Percentiles rank a stretch among this genome's conserved stretches.
Conservation (phyloP, 1,139 yeast genomes). For the Suhomyces choctaworum region DNA sequence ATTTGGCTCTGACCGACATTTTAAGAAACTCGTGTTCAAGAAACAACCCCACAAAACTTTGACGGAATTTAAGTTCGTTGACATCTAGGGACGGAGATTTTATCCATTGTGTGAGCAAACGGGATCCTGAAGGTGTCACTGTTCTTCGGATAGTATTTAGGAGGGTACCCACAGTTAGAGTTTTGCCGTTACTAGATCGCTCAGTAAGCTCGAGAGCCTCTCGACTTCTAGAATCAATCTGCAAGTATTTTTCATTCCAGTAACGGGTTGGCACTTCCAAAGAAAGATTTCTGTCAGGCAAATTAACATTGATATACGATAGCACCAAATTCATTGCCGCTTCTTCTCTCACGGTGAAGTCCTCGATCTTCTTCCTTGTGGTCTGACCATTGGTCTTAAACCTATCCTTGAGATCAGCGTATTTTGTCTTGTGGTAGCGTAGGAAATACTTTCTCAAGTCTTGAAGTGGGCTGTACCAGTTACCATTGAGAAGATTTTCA, state of each 20-base stretch:
- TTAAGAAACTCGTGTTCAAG: slow-evolving; percentile 39
- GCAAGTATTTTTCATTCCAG: slow-evolving; percentile 55
- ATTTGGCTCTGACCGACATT: slow-evolving; percentile 24
- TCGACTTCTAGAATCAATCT: slow-evolving; percentile 80
- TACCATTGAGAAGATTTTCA: slow-evolving; percentile 39
- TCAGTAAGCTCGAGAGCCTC: slow-evolving; percentile 73
- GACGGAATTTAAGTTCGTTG: slow-evolving; percentile 58
- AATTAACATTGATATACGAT: slow-evolving; percentile 41
- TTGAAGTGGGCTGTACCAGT: slow-evolving; percentile 59
- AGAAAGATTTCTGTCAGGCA: slow-evolving; percentile 41
- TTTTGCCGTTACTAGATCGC: slow-evolving; percentile 54
- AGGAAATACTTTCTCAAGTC: slow-evolving; percentile 64
- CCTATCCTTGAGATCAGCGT: slow-evolving; percentile 34
- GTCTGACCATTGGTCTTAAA: slow-evolving; percentile 53
- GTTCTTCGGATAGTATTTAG: slow-evolving; percentile 69
- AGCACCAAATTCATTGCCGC: slow-evolving; percentile 48
- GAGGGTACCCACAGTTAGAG: slow-evolving; percentile 65
- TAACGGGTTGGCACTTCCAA: slow-evolving; percentile 41
- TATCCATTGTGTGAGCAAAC: slow-evolving; percentile 78
- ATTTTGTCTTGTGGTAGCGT: slow-evolving; percentile 47
- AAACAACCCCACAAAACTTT: slow-evolving; percentile 59
- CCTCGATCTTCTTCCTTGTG: slow-evolving; percentile 55
- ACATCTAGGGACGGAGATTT: slow-evolving; percentile 73
- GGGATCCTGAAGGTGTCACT: slow-evolving; percentile 76
- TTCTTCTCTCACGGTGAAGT: slow-evolving; percentile 47